These are phyloP conservation scores for Erythrobasidium hasegawianum DNA, from an alignment of 1,284 basidiomycete genomes.

Conservation along the genomic window DNA sequence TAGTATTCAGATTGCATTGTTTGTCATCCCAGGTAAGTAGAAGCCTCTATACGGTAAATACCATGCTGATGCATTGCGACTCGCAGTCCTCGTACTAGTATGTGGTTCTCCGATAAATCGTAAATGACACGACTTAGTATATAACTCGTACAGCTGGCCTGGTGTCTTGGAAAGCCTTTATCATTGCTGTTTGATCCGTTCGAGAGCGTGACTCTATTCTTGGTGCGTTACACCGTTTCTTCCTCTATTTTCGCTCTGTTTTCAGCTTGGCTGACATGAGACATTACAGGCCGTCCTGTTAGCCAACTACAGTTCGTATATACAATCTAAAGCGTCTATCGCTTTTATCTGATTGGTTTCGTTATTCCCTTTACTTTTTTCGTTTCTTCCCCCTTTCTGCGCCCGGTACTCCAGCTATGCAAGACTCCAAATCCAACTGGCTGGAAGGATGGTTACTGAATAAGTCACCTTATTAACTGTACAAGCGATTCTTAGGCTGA, in stretches of 20 bases:
- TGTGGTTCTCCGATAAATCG: no score
- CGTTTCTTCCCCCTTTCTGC: no score
- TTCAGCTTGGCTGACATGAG: no score
- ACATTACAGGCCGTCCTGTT: slow-evolving; percentile 40
- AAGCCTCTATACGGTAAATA: no score
- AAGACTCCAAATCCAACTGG: slow-evolving; percentile 15
- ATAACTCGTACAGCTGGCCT: slow-evolving; percentile 50
- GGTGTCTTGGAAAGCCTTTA: slow-evolving; percentile 64
- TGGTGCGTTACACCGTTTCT: no score
- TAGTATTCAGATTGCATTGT: slow-evolving; percentile 80
- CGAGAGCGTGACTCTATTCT: slow-evolving; percentile 57
- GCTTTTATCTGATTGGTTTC: no score
- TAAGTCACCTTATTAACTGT: not conserved
- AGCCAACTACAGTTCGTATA: slow-evolving; percentile 39
- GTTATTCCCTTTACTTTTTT: no score
- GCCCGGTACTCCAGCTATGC: slow-evolving; percentile 22
- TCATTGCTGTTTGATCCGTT: slow-evolving; percentile 65
- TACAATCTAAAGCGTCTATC: no score
- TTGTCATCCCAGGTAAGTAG: slow-evolving; percentile 70
- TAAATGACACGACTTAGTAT: no score
- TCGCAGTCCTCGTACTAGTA: not conserved
- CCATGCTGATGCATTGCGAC: no score
- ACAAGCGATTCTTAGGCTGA: no score
- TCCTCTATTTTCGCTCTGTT: no score
- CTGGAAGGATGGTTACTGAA: slow-evolving; percentile 41